Percentiles rank a stretch among this genome's conserved stretches.
Conservation (phyloP, 495 filamentous ascomycete genomes). For the Penicillium pancosmium region DNA sequence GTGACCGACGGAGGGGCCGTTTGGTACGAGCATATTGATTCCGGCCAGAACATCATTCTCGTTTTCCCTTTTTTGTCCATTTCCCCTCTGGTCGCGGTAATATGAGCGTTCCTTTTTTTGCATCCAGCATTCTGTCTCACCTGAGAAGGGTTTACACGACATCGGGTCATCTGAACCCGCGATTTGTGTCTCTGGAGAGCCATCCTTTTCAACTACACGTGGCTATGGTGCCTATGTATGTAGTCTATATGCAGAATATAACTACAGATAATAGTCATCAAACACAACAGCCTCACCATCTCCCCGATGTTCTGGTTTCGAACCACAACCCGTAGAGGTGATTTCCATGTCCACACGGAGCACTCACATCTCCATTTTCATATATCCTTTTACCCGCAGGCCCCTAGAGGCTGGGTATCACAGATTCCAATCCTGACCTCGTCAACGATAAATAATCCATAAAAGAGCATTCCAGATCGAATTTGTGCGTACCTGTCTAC, state of each 20-base stretch:
- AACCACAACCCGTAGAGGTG: conserved; percentile 9
- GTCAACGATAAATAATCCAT: conserved; percentile 10
- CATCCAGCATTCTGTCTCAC: conserved; percentile 20
- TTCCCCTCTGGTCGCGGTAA: background rate
- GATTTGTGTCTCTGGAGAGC: conserved; percentile 9
- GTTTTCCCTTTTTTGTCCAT: background rate
- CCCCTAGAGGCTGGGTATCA: conserved; percentile 15
- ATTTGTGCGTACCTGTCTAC: conserved; percentile 26
- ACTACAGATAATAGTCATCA: conserved; percentile 2
- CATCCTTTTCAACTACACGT: conserved; percentile 13
- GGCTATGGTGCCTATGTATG: conserved; percentile 20
- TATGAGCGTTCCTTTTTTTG: background rate
- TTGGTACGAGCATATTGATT: conserved; percentile 6
- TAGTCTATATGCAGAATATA: background rate
- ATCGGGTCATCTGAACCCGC: conserved; percentile 28
- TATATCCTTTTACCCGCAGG: background rate
- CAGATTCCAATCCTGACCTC: conserved; percentile 22
- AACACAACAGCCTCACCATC: background rate
- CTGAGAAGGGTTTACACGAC: conserved; percentile 20
- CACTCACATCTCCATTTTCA: background rate
- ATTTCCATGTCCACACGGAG: background rate
- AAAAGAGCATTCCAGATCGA: conserved; percentile 22
- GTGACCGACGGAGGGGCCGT: conserved; percentile 12
- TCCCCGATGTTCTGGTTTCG: conserved; percentile 7
- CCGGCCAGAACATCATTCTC: conserved; percentile 9